phyloP scores from a whole-genome alignment of 257 asterid genomes.

The Mitragyna speciosa region DNA sequence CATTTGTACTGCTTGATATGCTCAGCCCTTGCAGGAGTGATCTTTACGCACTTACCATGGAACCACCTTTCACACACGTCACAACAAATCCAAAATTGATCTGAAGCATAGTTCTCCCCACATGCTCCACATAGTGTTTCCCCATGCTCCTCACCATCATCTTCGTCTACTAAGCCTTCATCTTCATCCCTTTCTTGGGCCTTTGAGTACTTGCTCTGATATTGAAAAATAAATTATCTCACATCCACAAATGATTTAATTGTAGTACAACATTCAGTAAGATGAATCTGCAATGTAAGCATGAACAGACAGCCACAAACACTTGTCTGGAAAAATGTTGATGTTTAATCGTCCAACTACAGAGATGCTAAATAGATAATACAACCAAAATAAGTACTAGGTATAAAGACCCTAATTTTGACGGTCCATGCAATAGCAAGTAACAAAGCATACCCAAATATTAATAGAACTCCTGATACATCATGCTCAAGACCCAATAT shows the following conservation, averaged over 20 bases:
- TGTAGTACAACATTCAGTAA: no score
- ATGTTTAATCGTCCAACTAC: not conserved
- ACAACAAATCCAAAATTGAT: constrained; percentile 80
- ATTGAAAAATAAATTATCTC: constrained; percentile 15
- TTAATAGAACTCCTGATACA: not conserved
- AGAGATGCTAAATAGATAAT: not conserved
- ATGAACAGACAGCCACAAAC: not conserved
- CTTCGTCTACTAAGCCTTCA: constrained; percentile 35
- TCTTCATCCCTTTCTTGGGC: constrained; percentile 34
- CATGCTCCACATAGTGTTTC: constrained; percentile 75
- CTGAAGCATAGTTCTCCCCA: constrained; percentile 58
- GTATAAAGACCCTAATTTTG: not conserved
- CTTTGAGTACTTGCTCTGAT: constrained; percentile 35
- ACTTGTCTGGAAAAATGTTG: not conserved
- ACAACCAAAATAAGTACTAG: not conserved
- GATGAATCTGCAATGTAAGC: not conserved
- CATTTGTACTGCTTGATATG: constrained; percentile 85
- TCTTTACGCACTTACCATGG: constrained; percentile 83
- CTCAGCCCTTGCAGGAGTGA: constrained; percentile 83
- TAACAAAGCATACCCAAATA: not conserved
- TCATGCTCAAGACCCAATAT: not conserved
- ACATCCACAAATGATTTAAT: not conserved
- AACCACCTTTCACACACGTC: constrained; percentile 82
- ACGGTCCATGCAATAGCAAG: not conserved
- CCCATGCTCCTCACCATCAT: constrained; percentile 65